Conservation (phyloP, 2,329 filamentous ascomycete genomes). For the Aspergillus fructus region DNA sequence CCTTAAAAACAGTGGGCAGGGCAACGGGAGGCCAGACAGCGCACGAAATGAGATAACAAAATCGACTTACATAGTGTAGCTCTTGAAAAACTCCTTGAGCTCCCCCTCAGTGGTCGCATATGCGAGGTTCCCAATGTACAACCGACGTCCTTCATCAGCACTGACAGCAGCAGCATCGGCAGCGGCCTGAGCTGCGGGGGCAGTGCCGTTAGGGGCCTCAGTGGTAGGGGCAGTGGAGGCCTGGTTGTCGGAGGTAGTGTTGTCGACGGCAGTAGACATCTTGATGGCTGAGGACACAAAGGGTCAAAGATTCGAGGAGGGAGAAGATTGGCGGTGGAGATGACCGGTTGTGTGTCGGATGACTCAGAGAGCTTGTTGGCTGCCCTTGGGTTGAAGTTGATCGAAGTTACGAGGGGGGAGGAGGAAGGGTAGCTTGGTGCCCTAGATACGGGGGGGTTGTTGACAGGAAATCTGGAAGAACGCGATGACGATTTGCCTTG, state of each 20-base stretch:
- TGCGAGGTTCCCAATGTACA: conserved; percentile 99
- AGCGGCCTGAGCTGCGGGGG: conserved; percentile 68
- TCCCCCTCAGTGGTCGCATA: conserved; percentile 99
- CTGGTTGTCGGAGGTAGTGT: conserved; percentile 66
- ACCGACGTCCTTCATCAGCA: conserved; percentile 96
- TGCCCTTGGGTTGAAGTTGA: conserved; percentile 33
- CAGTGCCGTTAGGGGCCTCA: conserved; percentile 57
- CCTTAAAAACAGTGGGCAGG: conserved; percentile 3
- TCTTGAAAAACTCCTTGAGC: conserved; percentile 99
- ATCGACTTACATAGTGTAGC: conserved; percentile 90
- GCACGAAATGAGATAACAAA: neutral
- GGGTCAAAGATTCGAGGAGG: conserved; percentile 29
- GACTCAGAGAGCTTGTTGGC: conserved; percentile 64
- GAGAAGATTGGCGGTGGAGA: conserved; percentile 35
- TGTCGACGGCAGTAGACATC: conserved; percentile 84
- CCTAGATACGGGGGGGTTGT: conserved; percentile 61
- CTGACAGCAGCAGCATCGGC: conserved; percentile 94
- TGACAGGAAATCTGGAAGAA: conserved; percentile 24
- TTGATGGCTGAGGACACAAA: conserved; percentile 49
- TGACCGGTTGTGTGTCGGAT: conserved; percentile 41
- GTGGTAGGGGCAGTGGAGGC: conserved; percentile 63
- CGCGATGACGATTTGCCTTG: conserved; percentile 24
- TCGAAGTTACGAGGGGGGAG: conserved; percentile 39
- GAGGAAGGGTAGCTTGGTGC: conserved; percentile 80
- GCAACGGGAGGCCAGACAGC: neutral